Evolutionary conservation across 257 asterid genomes (phyloP), one percentile per base, ranked within the genome.

Genomic region (Oldenlandia corymbosa): DNA sequence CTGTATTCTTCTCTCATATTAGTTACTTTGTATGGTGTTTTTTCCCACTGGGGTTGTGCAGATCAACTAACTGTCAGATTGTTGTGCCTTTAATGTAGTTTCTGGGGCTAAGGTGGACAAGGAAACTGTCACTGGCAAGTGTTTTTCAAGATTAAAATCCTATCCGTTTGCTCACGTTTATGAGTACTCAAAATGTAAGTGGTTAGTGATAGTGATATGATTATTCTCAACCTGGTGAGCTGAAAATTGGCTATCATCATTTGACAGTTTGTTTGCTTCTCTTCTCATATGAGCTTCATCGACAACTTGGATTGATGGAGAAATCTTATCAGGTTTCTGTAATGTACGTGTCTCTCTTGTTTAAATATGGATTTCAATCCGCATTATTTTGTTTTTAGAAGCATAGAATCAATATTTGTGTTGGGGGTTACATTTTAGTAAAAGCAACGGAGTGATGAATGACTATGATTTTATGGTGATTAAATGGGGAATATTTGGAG

Each of bases 271-370:
- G 88, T 73, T 32, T 92, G 58, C 72, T 92, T 55, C 89, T 85
- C 58, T 92, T 88, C 74, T 64, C 98, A 8, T 89, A 88, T 59
- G 98, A 92, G 84, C 95, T 92, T 70, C 96, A 87, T 77, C 82
- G 79, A 60, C 87, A 77, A 76, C 71, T 81, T 75, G 71, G 65
- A n/a, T 69, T 68, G 23, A 53, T 41, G 70, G 80, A 68, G 74
- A 85, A 82, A 74, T 80, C 86, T 58, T 86, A 39, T 34, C 83
- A 71, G 62, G 62, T 89, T 66, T 85, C 98, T 45, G 81, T 87
- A 37, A 65, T 86, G 98, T 91, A 83, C 20, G 84, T 64, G 41
- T 34, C 23, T 49, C 12, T 52, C 26, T 18, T 26, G 59, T 47
- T 1, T 53, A 3, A 21, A 26, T 27, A 5, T 20, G 39, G 39